phyloP scores from a whole-genome alignment of 1,284 basidiomycete species.

The Fomitopsis palustris region DNA sequence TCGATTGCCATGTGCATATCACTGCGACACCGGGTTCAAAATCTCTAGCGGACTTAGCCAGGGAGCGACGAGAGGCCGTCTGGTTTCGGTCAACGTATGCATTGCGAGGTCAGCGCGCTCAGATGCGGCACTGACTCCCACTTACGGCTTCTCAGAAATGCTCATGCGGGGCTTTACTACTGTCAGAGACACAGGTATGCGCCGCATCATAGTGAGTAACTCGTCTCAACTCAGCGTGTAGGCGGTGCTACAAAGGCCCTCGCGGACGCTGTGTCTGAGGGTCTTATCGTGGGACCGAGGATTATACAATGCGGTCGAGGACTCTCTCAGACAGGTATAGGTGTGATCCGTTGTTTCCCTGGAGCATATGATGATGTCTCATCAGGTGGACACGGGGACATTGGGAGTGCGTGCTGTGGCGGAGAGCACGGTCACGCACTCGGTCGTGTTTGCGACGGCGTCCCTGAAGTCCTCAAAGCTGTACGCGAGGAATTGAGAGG shows the following conservation, averaged over 20 bases:
- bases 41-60: constrained; percentile 36
- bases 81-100: constrained; percentile 36
- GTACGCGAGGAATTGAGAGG: constrained; percentile 40
- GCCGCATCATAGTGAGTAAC: background rate
- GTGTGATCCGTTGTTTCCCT: background rate
- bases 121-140: background rate
- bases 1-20: constrained; percentile 45
- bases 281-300: constrained; percentile 39
- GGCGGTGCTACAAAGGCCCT: constrained; percentile 40
- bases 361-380: background rate
- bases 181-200: constrained; percentile 40
- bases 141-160: constrained; percentile 31
- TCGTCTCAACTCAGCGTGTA: constrained; percentile 1
- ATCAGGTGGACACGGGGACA: constrained; percentile 41
- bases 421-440: constrained; percentile 33
- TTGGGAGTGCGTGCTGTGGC: constrained; percentile 35
- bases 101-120: constrained; percentile 26
- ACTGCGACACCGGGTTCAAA: constrained; percentile 38
- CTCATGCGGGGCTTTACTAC: constrained; percentile 45
- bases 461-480: constrained; percentile 37
- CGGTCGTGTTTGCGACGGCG: constrained; percentile 37
- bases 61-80: constrained; percentile 31
- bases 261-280: constrained; percentile 39
- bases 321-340: constrained; percentile 42
- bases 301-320: constrained; percentile 44